phyloP scores from a whole-genome alignment of 495 filamentous ascomycete genomes.

The Oidiodendron maius region DNA sequence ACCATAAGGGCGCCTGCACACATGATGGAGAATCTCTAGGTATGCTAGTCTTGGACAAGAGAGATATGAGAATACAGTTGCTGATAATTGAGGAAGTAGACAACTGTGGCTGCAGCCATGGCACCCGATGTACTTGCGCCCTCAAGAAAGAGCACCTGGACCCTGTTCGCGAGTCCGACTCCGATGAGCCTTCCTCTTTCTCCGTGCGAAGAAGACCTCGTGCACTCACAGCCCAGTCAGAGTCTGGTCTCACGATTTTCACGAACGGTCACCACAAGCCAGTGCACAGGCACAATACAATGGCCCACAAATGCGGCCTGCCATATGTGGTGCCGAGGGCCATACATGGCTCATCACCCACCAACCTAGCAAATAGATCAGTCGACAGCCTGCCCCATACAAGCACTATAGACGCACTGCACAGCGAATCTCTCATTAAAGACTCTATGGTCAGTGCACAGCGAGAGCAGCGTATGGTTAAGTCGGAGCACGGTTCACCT shows the following conservation, averaged over 20 bases:
- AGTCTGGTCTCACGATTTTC: slow-evolving; percentile 76
- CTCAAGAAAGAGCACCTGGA: slow-evolving; percentile 87
- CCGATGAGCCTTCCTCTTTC: slow-evolving; percentile 38
- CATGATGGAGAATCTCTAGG: slow-evolving; percentile 57
- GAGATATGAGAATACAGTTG: no score
- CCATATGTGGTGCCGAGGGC: slow-evolving; percentile 77
- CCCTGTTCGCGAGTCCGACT: slow-evolving; percentile 62
- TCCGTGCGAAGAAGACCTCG: slow-evolving; percentile 56
- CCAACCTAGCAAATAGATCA: slow-evolving; percentile 57
- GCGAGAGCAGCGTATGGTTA: slow-evolving; percentile 47
- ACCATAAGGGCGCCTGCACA: slow-evolving; percentile 55
- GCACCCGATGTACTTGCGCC: slow-evolving; percentile 85
- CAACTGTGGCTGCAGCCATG: slow-evolving; percentile 85
- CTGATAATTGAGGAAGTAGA: slow-evolving; percentile 49
- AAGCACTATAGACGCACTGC: slow-evolving; percentile 30
- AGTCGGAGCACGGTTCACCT: slow-evolving; percentile 70
- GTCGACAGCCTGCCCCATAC: slow-evolving; percentile 58
- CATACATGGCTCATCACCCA: slow-evolving; percentile 47
- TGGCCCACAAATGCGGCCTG: slow-evolving; percentile 72
- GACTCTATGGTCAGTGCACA: slow-evolving; percentile 40
- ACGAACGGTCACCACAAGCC: slow-evolving; percentile 93
- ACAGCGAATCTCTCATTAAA: slow-evolving; percentile 32
- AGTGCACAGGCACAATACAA: slow-evolving; percentile 79
- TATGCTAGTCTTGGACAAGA: slow-evolving; percentile 43
- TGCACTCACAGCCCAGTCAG: slow-evolving; percentile 79